These are phyloP conservation scores for Fusarium lateritium DNA, from an alignment of 2,329 filamentous ascomycete species.

Conservation along the genomic window DNA sequence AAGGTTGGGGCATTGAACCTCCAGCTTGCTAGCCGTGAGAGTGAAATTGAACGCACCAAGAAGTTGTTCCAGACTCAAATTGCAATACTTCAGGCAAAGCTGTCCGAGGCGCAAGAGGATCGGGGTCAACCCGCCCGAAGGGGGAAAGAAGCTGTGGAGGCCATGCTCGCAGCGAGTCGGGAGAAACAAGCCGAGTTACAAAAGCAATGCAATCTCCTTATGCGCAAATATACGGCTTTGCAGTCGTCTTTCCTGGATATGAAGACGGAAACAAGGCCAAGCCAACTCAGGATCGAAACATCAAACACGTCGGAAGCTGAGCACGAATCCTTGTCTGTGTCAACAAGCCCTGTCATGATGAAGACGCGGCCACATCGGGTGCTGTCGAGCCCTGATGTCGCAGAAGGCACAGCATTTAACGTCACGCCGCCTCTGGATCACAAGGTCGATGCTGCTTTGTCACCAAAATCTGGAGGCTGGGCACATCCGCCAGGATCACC, in stretches of 20 bases:
- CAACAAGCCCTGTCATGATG: conserved; percentile 57
- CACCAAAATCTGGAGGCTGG: conserved; percentile 50
- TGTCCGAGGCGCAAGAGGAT: conserved; percentile 58
- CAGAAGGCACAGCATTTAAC: conserved; percentile 61
- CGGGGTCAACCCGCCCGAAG: conserved; percentile 46
- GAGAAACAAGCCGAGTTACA: conserved; percentile 69
- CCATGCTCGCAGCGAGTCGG: conserved; percentile 65
- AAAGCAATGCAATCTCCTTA: conserved; percentile 65
- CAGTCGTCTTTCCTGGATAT: conserved; percentile 66
- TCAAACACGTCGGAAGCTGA: conserved; percentile 48
- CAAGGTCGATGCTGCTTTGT: conserved; percentile 49
- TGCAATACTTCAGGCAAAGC: conserved; percentile 60
- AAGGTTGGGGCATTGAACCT: conserved; percentile 71
- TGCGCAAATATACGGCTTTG: conserved; percentile 66
- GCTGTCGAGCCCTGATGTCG: conserved; percentile 61
- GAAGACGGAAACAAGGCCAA: conserved; percentile 53
- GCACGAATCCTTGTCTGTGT: conserved; percentile 55
- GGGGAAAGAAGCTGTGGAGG: conserved; percentile 59
- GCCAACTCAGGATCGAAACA: conserved; percentile 43
- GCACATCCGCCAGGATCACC: conserved; percentile 58
- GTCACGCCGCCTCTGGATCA: conserved; percentile 60
- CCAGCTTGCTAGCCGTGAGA: conserved; percentile 67
- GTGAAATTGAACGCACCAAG: conserved; percentile 62
- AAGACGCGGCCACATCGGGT: conserved; percentile 58
- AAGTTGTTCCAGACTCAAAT: conserved; percentile 65